These are phyloP conservation scores for Ogataea glucozyma DNA, from an alignment of 805 yeast species.

Conservation along the genomic window DNA sequence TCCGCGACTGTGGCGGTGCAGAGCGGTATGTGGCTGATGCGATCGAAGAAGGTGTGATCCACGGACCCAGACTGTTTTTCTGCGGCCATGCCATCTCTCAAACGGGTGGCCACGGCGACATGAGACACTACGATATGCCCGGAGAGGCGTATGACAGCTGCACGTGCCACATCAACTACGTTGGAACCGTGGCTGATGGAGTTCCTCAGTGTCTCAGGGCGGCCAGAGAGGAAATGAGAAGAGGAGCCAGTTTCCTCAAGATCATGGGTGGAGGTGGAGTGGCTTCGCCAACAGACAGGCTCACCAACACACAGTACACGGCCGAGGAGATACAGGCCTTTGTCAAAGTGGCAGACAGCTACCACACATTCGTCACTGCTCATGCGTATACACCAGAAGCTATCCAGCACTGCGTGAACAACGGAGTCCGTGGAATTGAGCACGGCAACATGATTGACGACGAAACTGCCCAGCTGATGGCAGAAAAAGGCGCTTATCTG, in stretches of 20 bases:
- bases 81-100: slow-evolving; percentile 32
- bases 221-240: slow-evolving; percentile 30
- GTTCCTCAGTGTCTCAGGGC: slow-evolving; percentile 28
- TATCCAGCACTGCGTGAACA: slow-evolving; percentile 27
- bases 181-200: slow-evolving; percentile 32
- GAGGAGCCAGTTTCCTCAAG: slow-evolving; percentile 32
- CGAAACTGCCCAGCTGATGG: slow-evolving; percentile 31
- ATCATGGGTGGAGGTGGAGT: slow-evolving; percentile 36
- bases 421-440: slow-evolving; percentile 34
- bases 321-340: slow-evolving; percentile 31
- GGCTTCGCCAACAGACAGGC: slow-evolving; percentile 32
- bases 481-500: slow-evolving; percentile 24
- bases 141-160: slow-evolving; percentile 29
- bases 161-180: slow-evolving; percentile 25
- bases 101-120: slow-evolving; percentile 35
- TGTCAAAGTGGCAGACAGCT: slow-evolving; percentile 29
- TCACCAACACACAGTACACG: slow-evolving; percentile 29
- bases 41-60: slow-evolving; percentile 29
- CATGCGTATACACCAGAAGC: slow-evolving; percentile 32
- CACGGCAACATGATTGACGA: slow-evolving; percentile 34
- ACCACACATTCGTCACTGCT: slow-evolving; percentile 32
- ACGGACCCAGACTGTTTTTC: slow-evolving; percentile 30
- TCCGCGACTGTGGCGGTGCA: slow-evolving; percentile 31
- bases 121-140: slow-evolving; percentile 26
- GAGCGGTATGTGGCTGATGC: slow-evolving; percentile 27